Base-by-base conservation (phyloP, 257 asterid genomes). In the Solanum virginianum region DNA sequence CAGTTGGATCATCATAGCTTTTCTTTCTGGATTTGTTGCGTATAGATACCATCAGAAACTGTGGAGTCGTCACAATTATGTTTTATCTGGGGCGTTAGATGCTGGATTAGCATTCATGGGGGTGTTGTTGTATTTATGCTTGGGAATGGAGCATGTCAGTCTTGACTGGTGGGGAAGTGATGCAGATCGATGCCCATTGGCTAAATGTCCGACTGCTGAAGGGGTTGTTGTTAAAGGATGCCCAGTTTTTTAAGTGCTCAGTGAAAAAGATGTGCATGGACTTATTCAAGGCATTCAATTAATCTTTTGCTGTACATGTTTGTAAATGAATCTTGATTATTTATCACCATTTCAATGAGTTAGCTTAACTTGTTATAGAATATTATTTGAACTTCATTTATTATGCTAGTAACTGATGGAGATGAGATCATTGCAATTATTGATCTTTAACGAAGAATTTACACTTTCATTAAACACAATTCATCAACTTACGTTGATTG, bases 51-150 rank as follows among this genome's bases (percentile, higher is more conserved):
- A 89, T 14, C 90, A 89, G 86, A 80, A 86, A 13, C 90, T 94
- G 93, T 93, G 98, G 97, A 93, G 94, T 29, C 88, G 93, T 26
- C 89, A 93, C 39, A 94, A 94, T 45, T 93, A 94, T 36, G 92
- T 95, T 5, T 26, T 95, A 88, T 93, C 94, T 4, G 96, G 95
- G 1, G 97, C 93, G 10, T 88, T 95, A 11, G 92, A 91, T 32
- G 95, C 97, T 8, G 99, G 98, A 20, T 81, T 94, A 4, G 99
- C 99, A 0, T 95, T 94, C 88, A 84, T 94, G 95, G 98, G 90
- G 1, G 91, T 95, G 55, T 22, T 94, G 81, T 80, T 93, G 12
- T 95, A 84, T 85, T 86, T 94, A 36, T 68, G 93, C 4, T 87
- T 95, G 84, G 94, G 89, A 63, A 70, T 86, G 22, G 20, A 87